Evolutionary conservation across 306 rosid species (phyloP).

Genomic region (Castanea crenata): DNA sequence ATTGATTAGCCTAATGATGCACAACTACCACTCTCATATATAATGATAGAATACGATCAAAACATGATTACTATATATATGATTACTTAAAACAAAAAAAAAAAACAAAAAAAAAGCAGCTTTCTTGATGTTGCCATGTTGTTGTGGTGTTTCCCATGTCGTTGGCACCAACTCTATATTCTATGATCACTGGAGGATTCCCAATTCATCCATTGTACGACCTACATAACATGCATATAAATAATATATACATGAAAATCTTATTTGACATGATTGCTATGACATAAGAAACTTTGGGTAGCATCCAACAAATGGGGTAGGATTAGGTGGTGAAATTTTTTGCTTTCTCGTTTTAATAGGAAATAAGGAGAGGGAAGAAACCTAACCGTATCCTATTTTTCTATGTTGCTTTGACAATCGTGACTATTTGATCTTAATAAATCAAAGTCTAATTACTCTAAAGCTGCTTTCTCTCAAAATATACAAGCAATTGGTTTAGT

Average conservation of each 20-base stretch:
- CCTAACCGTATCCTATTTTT: slow-evolving; percentile 59
- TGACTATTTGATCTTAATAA: slow-evolving; percentile 41
- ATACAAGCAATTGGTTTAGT: slow-evolving; percentile 14
- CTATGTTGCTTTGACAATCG: slow-evolving; percentile 51
- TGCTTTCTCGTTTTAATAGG: slow-evolving; percentile 16
- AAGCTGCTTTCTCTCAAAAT: slow-evolving; percentile 32
- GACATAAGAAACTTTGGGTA: slow-evolving; percentile 49
- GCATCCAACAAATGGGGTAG: slow-evolving; percentile 46
- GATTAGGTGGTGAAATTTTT: slow-evolving; percentile 65
- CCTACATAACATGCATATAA: slow-evolving; percentile 16
- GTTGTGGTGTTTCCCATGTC: slow-evolving; percentile 7
- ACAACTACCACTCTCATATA: background rate
- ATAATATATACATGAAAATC: slow-evolving; percentile 9
- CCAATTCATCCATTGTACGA: slow-evolving; percentile 21
- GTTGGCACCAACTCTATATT: slow-evolving; percentile 5
- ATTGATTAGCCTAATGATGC: background rate
- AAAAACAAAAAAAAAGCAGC: background rate
- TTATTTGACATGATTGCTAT: slow-evolving; percentile 40
- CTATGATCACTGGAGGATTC: background rate
- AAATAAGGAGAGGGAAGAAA: slow-evolving; percentile 38
- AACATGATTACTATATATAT: background rate
- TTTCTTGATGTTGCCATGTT: background rate
- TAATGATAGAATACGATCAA: background rate
- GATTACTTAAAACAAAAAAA: background rate
- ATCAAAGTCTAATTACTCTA: slow-evolving; percentile 21